Base-by-base conservation (phyloP, 768 basidiomycete species). In the Leccinum uliginosum region DNA sequence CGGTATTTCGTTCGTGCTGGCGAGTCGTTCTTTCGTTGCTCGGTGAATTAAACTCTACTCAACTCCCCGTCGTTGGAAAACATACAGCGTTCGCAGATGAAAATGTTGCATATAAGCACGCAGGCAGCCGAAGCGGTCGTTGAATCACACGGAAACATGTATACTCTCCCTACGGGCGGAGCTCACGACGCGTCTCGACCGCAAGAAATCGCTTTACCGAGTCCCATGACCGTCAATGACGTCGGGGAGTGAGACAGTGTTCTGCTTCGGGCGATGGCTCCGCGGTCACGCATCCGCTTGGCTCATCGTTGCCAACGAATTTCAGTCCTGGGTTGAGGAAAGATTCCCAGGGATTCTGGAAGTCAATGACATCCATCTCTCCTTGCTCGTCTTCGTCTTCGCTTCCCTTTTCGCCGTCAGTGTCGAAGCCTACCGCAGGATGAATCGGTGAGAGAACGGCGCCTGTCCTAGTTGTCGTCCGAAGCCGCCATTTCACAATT, bases 1-100 rank as follows among this genome's bases (percentile, higher is more conserved):
- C 17, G 78, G 77, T 1, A 67, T 72, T 7, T 55, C 64, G 34
- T 79, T 78, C 62, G 74, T 78, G 11, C 59, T 79, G 40, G 78
- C 78, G 46, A 21, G 75, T 67, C 27, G 6, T 43, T 47, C 44
- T 46, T 21, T 12, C 14, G 12, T 14, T 19, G 10, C 26, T 11
- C 15, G 48, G 17, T 46, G 35, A 4, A 9, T 9, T 12, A 30
- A 14, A 11, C 24, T 8, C n/a, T 19, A 10, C n/a, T 47, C 57
- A 38, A 59, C 26, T 6, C 40, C 38, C 10, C 43, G 40, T 11
- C 9, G 12, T 26, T 17, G 21, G 6, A 23, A 46, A 3, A 34
- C 32, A 8, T 26, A 43, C 45, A 71, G 71, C 67, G 76, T 38
- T 62, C 55, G 30, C 66, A 65, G 57, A 66, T 77, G 55, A 70